Base-by-base conservation (phyloP, 2,329 filamentous ascomycete species). In the Onygena corvina region DNA sequence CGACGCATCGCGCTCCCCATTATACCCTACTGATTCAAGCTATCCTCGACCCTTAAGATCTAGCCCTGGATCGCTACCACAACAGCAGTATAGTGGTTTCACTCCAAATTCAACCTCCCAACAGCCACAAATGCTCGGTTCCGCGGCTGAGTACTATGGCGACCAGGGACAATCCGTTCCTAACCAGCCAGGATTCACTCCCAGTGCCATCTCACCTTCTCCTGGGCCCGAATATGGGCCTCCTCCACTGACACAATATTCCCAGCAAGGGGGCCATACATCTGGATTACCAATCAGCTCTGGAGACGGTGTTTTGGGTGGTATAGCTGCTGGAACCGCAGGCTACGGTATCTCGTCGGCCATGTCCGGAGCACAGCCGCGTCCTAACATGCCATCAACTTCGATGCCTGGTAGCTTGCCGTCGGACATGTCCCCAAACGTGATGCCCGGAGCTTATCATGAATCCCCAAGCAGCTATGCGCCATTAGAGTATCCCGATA, bases 61-160 rank as follows among this genome's bases (percentile, higher is more conserved):
- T 16, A 21, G 33, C 5, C 21, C n/a, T 20, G 18, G 14, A 12
- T 5, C 40, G 18, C 25, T 45, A n/a, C 50, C 21, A 8, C 33
- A 35, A 21, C 16, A 29, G 29, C 16, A 45, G 29, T 30, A 31
- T 35, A 0, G 9, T 9, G 38, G 38, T n/a, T 42, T 23, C 21
- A 25, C 21, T 23, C 21, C n/a, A 4, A 45, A 46, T 2, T 23
- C 25, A 6, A 46, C 14, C n/a, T 18, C n/a, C 30, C 46, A 42
- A 52, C 47, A 40, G 52, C 57, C 46, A 16, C 42, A 23, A 8
- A 20, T 40, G 31, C 71, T 71, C 48, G 79, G 78, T 27, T 68
- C 70, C 30, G 77, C 77, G 4, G 72, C 79, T 12, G 76, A 80
- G 29, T 82, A 79, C 60, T 82, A 81, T 59, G 71, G 74, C 36